These are phyloP conservation scores for Chaetomiaceae sp. DNA, from an alignment of 2,329 filamentous ascomycete genomes.

Conservation along the genomic window DNA sequence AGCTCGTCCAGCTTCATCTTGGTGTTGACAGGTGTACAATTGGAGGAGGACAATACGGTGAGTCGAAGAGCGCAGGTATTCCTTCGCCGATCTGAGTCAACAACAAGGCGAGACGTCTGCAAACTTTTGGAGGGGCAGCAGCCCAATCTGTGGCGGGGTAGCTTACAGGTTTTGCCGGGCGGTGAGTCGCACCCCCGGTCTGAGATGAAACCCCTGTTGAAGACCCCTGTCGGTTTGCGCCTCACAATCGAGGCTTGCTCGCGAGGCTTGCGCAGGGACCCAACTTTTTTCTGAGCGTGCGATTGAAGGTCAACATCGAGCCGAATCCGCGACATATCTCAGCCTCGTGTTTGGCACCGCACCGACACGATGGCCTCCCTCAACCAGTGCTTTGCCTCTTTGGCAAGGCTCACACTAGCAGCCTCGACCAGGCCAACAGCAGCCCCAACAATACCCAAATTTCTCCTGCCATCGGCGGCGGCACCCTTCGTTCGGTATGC, in stretches of 20 bases:
- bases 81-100: slow-evolving; percentile 7
- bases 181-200: slow-evolving; percentile 10
- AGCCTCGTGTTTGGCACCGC: slow-evolving; percentile 16
- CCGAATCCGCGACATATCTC: slow-evolving; percentile 28
- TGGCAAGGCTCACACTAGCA: slow-evolving; percentile 48
- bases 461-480: slow-evolving; percentile 44
- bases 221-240: neutral
- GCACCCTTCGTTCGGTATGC: slow-evolving; percentile 41
- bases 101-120: neutral
- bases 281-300: slow-evolving; percentile 24
- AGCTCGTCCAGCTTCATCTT: slow-evolving; percentile 57
- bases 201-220: neutral
- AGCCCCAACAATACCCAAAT: slow-evolving; percentile 42
- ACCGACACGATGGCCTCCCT: slow-evolving; percentile 44
- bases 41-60: neutral
- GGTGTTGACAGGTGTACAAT: neutral
- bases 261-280: slow-evolving; percentile 9
- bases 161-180: slow-evolving; percentile 18
- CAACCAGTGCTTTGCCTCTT: slow-evolving; percentile 50
- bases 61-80: no score
- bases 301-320: neutral
- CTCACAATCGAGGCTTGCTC: slow-evolving; percentile 19
- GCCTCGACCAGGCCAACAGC: slow-evolving; percentile 40
- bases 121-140: slow-evolving; percentile 27
- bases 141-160: slow-evolving; percentile 22